Evolutionary conservation across 495 filamentous ascomycete genomes (phyloP).

Genomic region (Cetradonia linearis): DNA sequence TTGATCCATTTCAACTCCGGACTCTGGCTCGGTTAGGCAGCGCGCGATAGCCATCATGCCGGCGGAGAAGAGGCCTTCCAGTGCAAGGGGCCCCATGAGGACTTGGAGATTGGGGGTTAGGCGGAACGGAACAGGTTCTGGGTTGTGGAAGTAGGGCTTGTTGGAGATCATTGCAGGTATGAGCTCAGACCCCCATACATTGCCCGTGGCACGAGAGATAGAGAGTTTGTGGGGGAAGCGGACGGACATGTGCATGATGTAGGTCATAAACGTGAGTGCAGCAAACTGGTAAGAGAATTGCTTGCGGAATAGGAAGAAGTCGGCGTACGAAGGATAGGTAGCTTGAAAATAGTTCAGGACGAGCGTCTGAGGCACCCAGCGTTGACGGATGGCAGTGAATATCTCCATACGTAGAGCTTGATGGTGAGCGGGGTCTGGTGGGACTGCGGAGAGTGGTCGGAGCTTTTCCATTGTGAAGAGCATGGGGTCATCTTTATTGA

Average conservation of each 20-base stretch:
- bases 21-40: conserved; percentile 76
- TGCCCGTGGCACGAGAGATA: conserved; percentile 79
- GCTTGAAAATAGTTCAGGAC: conserved; percentile 82
- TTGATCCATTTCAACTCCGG: conserved; percentile 66
- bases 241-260: conserved; percentile 88
- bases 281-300: conserved; percentile 95
- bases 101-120: conserved; percentile 93
- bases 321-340: conserved; percentile 77
- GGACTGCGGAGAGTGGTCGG: conserved; percentile 45
- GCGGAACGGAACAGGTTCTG: conserved; percentile 91
- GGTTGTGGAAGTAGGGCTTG: conserved; percentile 85
- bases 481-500: conserved; percentile 89
- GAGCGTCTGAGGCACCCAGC: conserved; percentile 71
- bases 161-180: conserved; percentile 69
- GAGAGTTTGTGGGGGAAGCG: conserved; percentile 91
- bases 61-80: conserved; percentile 86
- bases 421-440: conserved; percentile 49
- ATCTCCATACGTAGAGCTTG: conserved; percentile 68
- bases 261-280: conserved; percentile 97
- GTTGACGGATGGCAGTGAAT: conserved; percentile 80
- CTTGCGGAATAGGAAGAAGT: conserved; percentile 96
- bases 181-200: conserved; percentile 93
- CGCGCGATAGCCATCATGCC: conserved; percentile 92
- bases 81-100: conserved; percentile 87
- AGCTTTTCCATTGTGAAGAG: conserved; percentile 92